phyloP scores from a whole-genome alignment of 73 alveolate genomes.

The Uronychia setigera region DNA sequence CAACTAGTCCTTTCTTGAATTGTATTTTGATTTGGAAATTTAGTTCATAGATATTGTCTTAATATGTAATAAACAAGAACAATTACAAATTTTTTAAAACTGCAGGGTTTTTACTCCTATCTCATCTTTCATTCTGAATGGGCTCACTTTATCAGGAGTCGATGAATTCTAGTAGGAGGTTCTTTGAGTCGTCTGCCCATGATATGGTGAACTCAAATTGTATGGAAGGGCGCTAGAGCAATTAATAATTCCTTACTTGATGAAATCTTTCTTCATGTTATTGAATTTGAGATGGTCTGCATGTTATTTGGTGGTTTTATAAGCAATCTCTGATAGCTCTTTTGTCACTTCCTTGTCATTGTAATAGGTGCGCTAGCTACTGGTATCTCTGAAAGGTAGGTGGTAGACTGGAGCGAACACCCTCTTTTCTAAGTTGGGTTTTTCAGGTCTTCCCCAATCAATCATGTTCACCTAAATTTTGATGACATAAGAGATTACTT shows the following conservation, averaged over 20 bases:
- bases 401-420: not conserved
- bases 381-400: not conserved
- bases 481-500: not conserved
- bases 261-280: not conserved
- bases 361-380: not conserved
- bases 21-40: no score
- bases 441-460: not conserved
- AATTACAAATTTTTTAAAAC: no score
- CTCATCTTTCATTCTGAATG: not conserved
- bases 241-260: not conserved
- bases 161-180: not conserved
- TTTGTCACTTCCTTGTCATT: not conserved
- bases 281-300: not conserved
- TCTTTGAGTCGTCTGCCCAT: not conserved
- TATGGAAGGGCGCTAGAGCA: constrained; percentile 1
- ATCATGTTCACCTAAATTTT: not conserved
- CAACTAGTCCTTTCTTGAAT: no score
- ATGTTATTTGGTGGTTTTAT: not conserved
- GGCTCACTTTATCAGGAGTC: not conserved
- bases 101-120: no score
- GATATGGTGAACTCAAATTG: not conserved
- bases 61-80: no score
- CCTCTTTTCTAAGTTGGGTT: not conserved
- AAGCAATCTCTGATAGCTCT: not conserved
- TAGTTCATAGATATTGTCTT: no score